Evolutionary conservation across 257 asterid species (phyloP).

Genomic region (Primulina huaijiensis): DNA sequence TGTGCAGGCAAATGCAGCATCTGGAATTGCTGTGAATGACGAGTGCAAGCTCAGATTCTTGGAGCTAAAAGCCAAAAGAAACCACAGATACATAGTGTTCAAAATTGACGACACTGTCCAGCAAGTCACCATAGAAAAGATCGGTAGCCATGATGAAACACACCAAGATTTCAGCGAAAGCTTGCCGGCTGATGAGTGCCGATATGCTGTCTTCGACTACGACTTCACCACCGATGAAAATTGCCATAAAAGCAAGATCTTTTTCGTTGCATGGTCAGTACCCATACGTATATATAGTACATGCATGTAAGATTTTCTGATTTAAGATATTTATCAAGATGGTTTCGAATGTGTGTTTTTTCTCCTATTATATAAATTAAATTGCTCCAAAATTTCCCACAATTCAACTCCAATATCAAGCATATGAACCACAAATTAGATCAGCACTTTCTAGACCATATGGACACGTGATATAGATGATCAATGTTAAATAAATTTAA

Average conservation of each 20-base stretch:
- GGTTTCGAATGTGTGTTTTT: no score
- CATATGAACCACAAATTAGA: no score
- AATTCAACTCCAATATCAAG: no score
- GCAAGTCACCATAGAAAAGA: conserved; percentile 54
- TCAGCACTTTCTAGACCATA: no score
- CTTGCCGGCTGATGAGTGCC: conserved; percentile 57
- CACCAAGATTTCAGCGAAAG: conserved; percentile 49
- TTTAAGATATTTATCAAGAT: not conserved
- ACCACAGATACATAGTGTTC: conserved; percentile 51
- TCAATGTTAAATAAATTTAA: not conserved
- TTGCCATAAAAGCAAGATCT: conserved; percentile 70
- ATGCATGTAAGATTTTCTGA: not conserved
- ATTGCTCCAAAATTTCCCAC: no score
- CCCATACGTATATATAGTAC: no score
- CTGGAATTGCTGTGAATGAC: conserved; percentile 65
- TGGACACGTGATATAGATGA: no score
- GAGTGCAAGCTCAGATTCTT: conserved; percentile 65
- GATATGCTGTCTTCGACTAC: conserved; percentile 61
- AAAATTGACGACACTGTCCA: conserved; percentile 50
- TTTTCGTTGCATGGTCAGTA: conserved; percentile 60
- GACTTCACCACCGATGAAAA: conserved; percentile 68
- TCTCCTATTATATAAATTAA: no score
- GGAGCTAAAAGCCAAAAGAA: conserved; percentile 67
- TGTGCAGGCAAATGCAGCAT: conserved; percentile 60
- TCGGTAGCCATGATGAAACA: conserved; percentile 40